Base-by-base conservation (phyloP, 768 basidiomycete species). In the Serendipita sp. region DNA sequence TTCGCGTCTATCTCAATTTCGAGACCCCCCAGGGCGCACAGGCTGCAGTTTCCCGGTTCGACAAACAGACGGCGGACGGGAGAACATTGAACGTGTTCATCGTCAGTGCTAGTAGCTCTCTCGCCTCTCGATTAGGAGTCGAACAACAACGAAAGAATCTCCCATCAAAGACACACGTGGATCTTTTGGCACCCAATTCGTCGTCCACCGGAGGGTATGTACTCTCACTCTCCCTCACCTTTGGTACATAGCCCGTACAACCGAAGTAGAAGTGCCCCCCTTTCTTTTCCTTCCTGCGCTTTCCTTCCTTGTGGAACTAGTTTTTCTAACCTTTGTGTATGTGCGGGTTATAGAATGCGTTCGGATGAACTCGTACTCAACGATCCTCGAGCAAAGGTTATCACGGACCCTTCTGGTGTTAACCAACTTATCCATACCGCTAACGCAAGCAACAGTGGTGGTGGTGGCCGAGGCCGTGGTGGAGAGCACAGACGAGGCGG, bases 1-100 rank as follows among this genome's bases (percentile, higher is more conserved):
- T 85, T 14, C 71, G 76, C 2, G 85, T 91, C 61, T 81, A 86
- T 20, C 75, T 92, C 20, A 85, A 86, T 13, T 87, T 88, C 77
- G 85, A 88, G 69, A 74, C 76, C 20, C 73, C 82, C 0, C 69
- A 77, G 0, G 77, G 83, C 44, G 90, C 90, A 0, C 73, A 79
- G 9, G 76, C 79, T 5, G 85, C 89, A 4, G 82, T 92, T 3
- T 70, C 78, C 67, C 85, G 85, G 68, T 93, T 89, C 71, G 74
- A 93, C 73, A 83, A 82, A 34, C 85, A 88, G 64, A 83, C 85
- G 20, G 90, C 90, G 2, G 90, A 93, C 64, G 90, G 90, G 0
- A 84, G 84, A 65, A 79, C 80, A 7, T 74, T 92, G 50, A 79
- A 76, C 3, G 87, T 92, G 3, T 72, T 73, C 61, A 72, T 89